Evolutionary conservation across 164 flowering plant species (phyloP).

Genomic region (Protea cynaroides): DNA sequence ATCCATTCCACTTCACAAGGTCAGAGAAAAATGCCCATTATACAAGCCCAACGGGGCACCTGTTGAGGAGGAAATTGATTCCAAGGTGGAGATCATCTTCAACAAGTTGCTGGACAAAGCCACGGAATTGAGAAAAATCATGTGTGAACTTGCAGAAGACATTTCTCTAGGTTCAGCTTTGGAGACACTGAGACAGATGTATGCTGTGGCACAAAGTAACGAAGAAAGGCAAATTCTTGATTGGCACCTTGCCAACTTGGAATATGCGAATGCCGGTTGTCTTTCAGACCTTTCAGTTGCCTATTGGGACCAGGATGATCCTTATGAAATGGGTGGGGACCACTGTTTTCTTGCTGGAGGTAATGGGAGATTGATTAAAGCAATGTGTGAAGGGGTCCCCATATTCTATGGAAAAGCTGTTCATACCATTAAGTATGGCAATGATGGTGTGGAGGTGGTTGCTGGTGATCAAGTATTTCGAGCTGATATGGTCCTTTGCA

Average conservation of each 20-base stretch:
- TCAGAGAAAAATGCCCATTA: constrained; percentile 86
- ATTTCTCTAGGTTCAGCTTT: constrained; percentile 72
- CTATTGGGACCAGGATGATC: constrained; percentile 98
- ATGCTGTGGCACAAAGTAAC: constrained; percentile 49
- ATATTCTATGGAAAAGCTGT: constrained; percentile 73
- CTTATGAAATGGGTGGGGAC: constrained; percentile 98
- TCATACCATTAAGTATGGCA: constrained; percentile 54
- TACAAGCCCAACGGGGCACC: constrained; percentile 71
- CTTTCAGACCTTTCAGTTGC: constrained; percentile 82
- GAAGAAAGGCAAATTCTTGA: constrained; percentile 80
- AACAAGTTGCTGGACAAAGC: constrained; percentile 83
- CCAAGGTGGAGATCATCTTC: constrained; percentile 58
- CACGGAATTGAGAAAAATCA: constrained; percentile 50
- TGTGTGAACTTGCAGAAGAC: constrained; percentile 57
- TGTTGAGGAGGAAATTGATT: constrained; percentile 56
- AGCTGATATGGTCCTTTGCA: constrained; percentile 86
- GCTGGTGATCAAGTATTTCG: constrained; percentile 67
- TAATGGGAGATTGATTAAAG: constrained; percentile 67
- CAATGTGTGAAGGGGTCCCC: constrained; percentile 69
- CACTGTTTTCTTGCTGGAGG: constrained; percentile 97
- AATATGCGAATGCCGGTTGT: constrained; percentile 93
- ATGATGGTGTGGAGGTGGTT: constrained; percentile 70
- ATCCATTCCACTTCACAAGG: constrained; percentile 84
- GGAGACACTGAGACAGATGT: constrained; percentile 64
- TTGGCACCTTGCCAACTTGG: constrained; percentile 97